Evolutionary conservation across 768 basidiomycete genomes (phyloP), one percentile per base, ranked within the genome.

Genomic region (Psilocybe subaeruginosa): DNA sequence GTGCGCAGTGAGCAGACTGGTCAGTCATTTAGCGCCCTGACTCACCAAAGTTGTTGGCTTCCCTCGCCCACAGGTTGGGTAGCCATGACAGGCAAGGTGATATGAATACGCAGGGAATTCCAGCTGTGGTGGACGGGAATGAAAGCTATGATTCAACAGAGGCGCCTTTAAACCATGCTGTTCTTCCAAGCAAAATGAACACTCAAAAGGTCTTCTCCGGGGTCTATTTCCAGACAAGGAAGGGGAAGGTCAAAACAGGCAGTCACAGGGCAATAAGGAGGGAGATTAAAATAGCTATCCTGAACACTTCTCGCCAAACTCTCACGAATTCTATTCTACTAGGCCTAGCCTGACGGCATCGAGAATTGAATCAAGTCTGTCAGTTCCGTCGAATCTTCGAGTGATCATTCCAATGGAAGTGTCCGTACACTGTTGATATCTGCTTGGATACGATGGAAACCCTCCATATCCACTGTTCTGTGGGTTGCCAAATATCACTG

Each of bases 11-110:
- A 65, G 54, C 45, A 35, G 31, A 35, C 27, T 19, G 47, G 58
- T 43, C 17, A 58, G 43, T 41, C 5, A 41, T 53, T 61, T 59
- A 68, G 61, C 56, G 64, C 64, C 63, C 59, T 56, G 54, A 78
- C 85, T 72, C 61, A 89, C 89, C 89, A 91, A 64, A 85, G 78
- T 71, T 86, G 86, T 72, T 87, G 84, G 73, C 78, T 85, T 60
- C 79, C 78, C 78, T 86, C 86, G 62, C 75, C 82, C 78, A 80
- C 72, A 69, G 83, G 81, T 78, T 80, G 82, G 68, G 77, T 73
- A 60, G 86, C 81, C 82, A 86, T 83, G 74, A 74, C 69, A 75
- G 80, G 78, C 74, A 74, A 71, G 77, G 63, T 54, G 27, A 30
- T 31, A 53, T 53, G 51, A 72, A 67, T 70, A 71, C 66, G 62